Base-by-base conservation (phyloP, 192 early-diverging fungal species). In the Coemansia sp. region DNA sequence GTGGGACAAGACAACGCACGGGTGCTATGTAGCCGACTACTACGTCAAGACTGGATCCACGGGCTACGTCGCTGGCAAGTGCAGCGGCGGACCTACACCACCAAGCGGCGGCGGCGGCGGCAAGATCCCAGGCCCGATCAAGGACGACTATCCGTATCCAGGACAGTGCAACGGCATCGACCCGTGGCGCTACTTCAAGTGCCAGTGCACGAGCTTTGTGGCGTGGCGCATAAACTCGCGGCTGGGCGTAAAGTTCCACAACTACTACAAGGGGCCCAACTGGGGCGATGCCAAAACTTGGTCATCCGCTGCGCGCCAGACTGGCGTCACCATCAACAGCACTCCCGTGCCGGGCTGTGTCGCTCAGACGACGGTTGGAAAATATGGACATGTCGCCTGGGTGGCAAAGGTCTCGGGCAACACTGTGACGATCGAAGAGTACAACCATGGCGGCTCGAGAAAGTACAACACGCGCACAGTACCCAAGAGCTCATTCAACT, bases 21-120 rank as follows among this genome's bases (percentile, higher is more conserved):
- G 72, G 35, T 82, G 79, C 79, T 85, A 82, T 22, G 67, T 80
- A 3, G 32, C 79, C 7, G 83, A 85, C 37, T 77, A 81, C 60
- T 85, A 82, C 40, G 25, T 85, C 20, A 64, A 75, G 32, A 81
- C 78, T 11, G 78, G 78, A 0, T 60, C 57, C 31, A 54, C 29
- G 1, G 78, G 78, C 25, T 81, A 76, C 12, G 73, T 81, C 7
- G 31, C 40, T 6, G 38, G 53, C 10, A 64, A 62, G 54, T 75
- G 78, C 63, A 35, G 4, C 56, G 46, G 43, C 65, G 47, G 54
- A 15, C 37, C 51, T 12, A 37, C 36, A 36, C 62, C 31, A n/a
- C 19, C 27, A 27, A 49, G 57, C 61, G 57, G 47, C 42, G 41
- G 70, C 53, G 68, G 68, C 31, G 32, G 58, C 27, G 70, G n/a